Evolutionary conservation across 257 asterid genomes (phyloP), one percentile per base, ranked within the genome.

Genomic region (Cinchona pubescens): DNA sequence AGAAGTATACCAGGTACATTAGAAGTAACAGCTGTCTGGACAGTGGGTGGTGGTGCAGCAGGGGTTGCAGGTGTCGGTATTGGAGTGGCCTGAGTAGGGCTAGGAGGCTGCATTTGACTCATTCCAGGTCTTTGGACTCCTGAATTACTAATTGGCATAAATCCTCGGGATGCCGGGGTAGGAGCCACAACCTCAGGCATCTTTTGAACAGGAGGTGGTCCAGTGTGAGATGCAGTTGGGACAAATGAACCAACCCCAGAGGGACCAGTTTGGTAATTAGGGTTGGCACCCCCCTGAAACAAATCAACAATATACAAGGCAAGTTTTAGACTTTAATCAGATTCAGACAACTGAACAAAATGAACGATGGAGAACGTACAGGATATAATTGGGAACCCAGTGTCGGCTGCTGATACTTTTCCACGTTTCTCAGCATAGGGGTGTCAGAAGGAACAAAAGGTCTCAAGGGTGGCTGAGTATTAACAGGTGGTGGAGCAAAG

Each of bases 1-100:
- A 55, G 34, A 63, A 72, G 83, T 42, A 53, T 88, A 92, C 99
- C 97, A 73, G 99, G 97, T 23, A 94, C 99, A 83, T 87, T 92
- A 14, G 97, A 90, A 58, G 97, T 92, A 85, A 90, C 97, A 82
- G 87, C 97, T 14, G 97, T 94, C 85, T 94, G 97, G 75, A 94
- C 95, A 32, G 97, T 92, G 59, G 97, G 96, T 45, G 97, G 97
- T n/a, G 99, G 96, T 73, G 94, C 87, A 75, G 97, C 86, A 66
- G 97, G 94, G 78, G 94, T 12, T 74, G 77, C 95, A 27, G 92
- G 85, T 66, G 87, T 71, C 76, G 87, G 96, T 80, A 73, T 76
- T 55, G 91, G 84, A 81, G 90, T 82, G 29, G 85, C 83, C 72
- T 86, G 92, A 69, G 86, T 77, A 67, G 97, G 97, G 77, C 91